Conservation (phyloP, 495 filamentous ascomycete species). For the Penicillium manginii region DNA sequence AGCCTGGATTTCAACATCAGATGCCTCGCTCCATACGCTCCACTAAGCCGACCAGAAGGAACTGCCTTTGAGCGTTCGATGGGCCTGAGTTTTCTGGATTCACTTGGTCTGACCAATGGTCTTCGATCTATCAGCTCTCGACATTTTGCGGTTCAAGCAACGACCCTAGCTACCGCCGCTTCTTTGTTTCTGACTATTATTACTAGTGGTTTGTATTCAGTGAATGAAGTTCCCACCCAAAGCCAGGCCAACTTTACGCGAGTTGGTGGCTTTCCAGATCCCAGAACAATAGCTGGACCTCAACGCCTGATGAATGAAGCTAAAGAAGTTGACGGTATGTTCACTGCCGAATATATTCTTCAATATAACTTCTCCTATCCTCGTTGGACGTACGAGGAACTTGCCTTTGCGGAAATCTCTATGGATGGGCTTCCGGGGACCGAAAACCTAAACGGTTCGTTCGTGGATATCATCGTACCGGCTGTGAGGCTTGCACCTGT, state of each 20-base stretch:
- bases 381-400: constrained; percentile 17
- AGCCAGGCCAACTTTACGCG: constrained; percentile 7
- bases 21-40: constrained; percentile 18
- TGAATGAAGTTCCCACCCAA: constrained; percentile 7
- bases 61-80: constrained; percentile 11
- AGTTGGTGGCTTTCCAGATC: constrained; percentile 4
- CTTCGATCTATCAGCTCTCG: not conserved
- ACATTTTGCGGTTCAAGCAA: constrained; percentile 18
- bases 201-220: constrained; percentile 18
- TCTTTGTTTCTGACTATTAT: constrained; percentile 18
- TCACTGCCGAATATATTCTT: constrained; percentile 16
- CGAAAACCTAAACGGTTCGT: not conserved
- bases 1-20: constrained; percentile 19
- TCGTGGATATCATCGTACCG: constrained; percentile 10
- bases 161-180: constrained; percentile 10
- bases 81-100: constrained; percentile 12
- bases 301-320: not conserved
- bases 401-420: constrained; percentile 16
- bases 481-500: constrained; percentile 4
- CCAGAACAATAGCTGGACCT: constrained; percentile 3
- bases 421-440: not conserved
- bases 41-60: constrained; percentile 1
- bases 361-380: constrained; percentile 18
- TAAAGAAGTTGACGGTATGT: not conserved
- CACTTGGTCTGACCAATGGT: not conserved